These are phyloP conservation scores for Pythium biforme DNA, from an alignment of 352 stramenopile species.

Conservation along the genomic window DNA sequence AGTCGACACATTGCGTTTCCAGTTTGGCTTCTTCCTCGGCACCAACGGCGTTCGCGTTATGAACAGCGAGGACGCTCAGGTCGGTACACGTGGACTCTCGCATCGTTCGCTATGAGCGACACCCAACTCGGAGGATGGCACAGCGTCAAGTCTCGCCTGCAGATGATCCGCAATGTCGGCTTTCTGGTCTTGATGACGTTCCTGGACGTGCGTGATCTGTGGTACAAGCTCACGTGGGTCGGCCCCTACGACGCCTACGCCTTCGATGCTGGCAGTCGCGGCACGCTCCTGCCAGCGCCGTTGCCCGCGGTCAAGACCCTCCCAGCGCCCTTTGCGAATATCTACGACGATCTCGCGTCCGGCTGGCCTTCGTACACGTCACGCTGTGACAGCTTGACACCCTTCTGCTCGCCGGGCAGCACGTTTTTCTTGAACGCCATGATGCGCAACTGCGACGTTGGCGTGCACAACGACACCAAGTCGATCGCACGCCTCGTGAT, in stretches of 20 bases:
- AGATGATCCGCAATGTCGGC: not conserved
- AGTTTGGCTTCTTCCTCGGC: too few species aligned
- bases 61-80: too few species aligned
- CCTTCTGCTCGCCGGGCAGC: not conserved
- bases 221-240: constrained; percentile 34
- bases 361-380: constrained; percentile 19
- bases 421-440: constrained; percentile 14
- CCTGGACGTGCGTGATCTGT: constrained; percentile 28
- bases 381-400: constrained; percentile 4
- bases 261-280: constrained; percentile 24
- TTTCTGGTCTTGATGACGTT: not conserved
- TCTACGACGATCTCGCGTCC: not conserved
- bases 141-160: not conserved
- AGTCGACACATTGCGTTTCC: too few species aligned
- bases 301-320: not conserved
- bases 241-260: constrained; percentile 26
- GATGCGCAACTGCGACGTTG: constrained; percentile 5
- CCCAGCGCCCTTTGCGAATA: not conserved
- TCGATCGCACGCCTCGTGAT: constrained; percentile 10
- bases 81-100: not conserved
- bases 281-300: constrained; percentile 16
- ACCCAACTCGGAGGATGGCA: not conserved
- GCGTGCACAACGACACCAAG: not conserved
- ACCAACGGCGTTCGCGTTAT: too few species aligned
- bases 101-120: not conserved